Evolutionary conservation across 768 basidiomycete species (phyloP).

Genomic region (Hypholoma sublateritium): DNA sequence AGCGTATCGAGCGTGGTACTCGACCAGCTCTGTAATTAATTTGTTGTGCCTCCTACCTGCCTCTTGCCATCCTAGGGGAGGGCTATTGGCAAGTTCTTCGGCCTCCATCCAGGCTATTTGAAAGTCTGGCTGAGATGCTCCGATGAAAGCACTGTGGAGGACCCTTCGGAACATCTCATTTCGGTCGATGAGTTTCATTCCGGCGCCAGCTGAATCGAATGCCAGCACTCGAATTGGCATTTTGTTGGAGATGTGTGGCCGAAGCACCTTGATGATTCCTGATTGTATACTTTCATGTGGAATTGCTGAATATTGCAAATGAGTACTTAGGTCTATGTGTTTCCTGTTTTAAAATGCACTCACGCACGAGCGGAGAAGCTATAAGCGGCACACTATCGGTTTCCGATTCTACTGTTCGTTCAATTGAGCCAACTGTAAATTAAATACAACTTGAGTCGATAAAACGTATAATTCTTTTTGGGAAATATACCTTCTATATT

Average conservation of each 20-base stretch:
- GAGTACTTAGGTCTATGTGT: too few relatives aligned
- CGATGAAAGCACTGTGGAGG: not conserved
- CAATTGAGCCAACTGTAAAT: too few relatives aligned
- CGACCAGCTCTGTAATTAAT: not conserved
- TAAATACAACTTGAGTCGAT: too few relatives aligned
- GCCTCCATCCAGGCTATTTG: not conserved
- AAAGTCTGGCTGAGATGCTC: not conserved
- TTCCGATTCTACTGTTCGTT: too few relatives aligned
- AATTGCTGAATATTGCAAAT: too few relatives aligned
- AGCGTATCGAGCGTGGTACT: constrained; percentile 4
- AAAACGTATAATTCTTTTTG: too few relatives aligned
- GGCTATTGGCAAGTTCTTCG: not conserved
- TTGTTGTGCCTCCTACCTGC: not conserved
- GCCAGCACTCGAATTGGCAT: constrained; percentile 6
- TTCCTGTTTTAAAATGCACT: too few relatives aligned
- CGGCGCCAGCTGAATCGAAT: not conserved
- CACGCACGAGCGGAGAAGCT: too few relatives aligned
- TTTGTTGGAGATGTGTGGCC: constrained; percentile 7
- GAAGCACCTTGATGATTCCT: not conserved
- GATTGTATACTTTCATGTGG: not conserved
- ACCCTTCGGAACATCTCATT: constrained; percentile 1
- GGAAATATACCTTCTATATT: not conserved
- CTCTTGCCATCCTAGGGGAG: not conserved
- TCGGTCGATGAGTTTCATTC: constrained; percentile 1
- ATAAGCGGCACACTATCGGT: too few relatives aligned